A percentile compares a stretch with the other conserved stretches of the same genome.
phyloP scores from a whole-genome alignment of 805 yeast genomes.

The Cyberlindnera samutprakarnensis region DNA sequence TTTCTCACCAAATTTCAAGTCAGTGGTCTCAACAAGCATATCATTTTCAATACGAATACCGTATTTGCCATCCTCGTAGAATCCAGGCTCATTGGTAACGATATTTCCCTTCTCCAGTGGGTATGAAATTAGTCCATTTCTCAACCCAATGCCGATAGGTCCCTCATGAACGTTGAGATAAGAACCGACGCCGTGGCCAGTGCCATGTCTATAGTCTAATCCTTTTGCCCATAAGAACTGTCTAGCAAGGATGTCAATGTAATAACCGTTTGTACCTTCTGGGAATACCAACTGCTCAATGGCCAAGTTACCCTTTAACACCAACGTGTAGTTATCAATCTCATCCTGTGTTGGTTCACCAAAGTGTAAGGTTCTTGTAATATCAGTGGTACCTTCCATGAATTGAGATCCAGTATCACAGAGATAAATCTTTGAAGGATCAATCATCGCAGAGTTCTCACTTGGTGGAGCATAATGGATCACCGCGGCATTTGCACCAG shows the following conservation, averaged over 20 bases:
- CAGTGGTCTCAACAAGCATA: constrained; percentile 43
- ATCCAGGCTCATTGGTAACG: constrained; percentile 92
- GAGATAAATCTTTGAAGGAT: constrained; percentile 61
- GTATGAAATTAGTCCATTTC: constrained; percentile 38
- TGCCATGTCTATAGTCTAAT: constrained; percentile 85
- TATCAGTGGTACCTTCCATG: constrained; percentile 92
- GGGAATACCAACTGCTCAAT: constrained; percentile 78
- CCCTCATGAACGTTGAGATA: constrained; percentile 92
- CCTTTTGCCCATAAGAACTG: constrained; percentile 79
- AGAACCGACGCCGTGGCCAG: constrained; percentile 97
- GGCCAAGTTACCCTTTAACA: constrained; percentile 86
- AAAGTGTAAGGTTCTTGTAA: constrained; percentile 82
- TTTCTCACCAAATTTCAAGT: constrained; percentile 44
- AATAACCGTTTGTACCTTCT: constrained; percentile 63
- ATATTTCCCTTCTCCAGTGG: constrained; percentile 64
- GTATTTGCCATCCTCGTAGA: constrained; percentile 78
- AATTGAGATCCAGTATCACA: constrained; percentile 91
- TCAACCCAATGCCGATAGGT: constrained; percentile 73
- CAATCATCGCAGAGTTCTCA: constrained; percentile 50
- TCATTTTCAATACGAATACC: constrained; percentile 91
- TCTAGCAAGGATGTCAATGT: constrained; percentile 77
- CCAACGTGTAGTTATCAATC: constrained; percentile 67
- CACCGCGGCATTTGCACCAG: constrained; percentile 70
- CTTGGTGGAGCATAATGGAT: constrained; percentile 69
- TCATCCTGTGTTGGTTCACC: constrained; percentile 48